A percentile compares a stretch with the other conserved stretches of the same genome.
Conservation (phyloP, 805 yeast species). For the Starmerella apis region DNA sequence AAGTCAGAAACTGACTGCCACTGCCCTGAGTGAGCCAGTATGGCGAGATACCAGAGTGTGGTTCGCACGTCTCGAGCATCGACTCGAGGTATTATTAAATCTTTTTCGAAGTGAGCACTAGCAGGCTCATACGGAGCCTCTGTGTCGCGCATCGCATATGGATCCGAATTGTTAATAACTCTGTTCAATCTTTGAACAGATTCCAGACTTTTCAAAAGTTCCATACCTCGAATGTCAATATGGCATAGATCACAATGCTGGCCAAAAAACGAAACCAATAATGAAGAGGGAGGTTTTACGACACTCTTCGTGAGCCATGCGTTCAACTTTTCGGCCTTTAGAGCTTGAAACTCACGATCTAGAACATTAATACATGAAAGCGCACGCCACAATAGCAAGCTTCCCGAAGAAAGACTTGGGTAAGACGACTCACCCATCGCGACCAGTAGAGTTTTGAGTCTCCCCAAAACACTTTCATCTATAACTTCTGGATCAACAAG, state of each 20-base stretch:
- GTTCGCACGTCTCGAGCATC: not conserved
- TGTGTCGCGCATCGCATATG: not conserved
- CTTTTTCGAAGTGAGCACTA: not conserved
- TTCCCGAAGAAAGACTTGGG: slow-evolving; percentile 15
- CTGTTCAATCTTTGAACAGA: not conserved
- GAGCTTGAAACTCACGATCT: slow-evolving; percentile 11
- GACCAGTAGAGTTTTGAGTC: not conserved
- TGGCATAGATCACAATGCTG: not conserved
- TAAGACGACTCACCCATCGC: slow-evolving; percentile 1
- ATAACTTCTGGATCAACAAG: not conserved
- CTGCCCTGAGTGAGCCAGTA: not conserved
- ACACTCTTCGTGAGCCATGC: slow-evolving; percentile 6
- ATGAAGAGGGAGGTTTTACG: not conserved
- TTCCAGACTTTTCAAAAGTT: not conserved
- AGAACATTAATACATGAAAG: slow-evolving; percentile 4
- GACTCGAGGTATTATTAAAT: not conserved
- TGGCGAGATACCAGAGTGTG: not conserved
- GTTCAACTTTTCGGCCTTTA: not conserved
- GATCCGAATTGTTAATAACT: not conserved
- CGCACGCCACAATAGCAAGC: slow-evolving; percentile 4
- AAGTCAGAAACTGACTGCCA: not conserved
- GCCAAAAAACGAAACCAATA: not conserved
- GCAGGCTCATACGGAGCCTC: not conserved
- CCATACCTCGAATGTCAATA: not conserved
- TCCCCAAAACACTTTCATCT: not conserved